Percentiles rank a stretch among this genome's conserved stretches.
phyloP scores from a whole-genome alignment of 2,329 filamentous ascomycete genomes.

The Clonostachys solani region DNA sequence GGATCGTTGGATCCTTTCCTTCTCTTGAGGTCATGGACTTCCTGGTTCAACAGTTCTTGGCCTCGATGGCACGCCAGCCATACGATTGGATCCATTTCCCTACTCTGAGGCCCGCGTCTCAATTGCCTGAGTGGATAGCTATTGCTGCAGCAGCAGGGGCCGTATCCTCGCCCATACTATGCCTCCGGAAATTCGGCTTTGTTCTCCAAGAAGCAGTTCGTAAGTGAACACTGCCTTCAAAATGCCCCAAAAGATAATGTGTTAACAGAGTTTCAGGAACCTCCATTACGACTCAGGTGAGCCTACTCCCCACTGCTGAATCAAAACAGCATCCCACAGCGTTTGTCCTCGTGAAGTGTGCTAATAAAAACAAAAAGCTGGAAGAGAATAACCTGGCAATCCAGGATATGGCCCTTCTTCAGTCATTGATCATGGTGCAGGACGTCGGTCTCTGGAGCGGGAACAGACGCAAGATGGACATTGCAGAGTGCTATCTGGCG shows the following conservation, averaged over 20 bases:
- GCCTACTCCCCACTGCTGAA: neutral
- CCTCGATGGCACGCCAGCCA: slow-evolving; percentile 49
- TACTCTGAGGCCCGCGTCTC: slow-evolving; percentile 49
- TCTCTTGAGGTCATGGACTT: slow-evolving; percentile 57
- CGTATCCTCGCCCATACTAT: slow-evolving; percentile 49
- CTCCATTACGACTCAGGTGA: slow-evolving; percentile 1
- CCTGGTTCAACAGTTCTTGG: slow-evolving; percentile 56
- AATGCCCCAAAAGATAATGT: neutral
- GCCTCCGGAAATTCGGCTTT: slow-evolving; percentile 57
- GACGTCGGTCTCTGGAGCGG: slow-evolving; percentile 51
- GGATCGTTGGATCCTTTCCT: slow-evolving; percentile 57
- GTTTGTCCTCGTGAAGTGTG: no score
- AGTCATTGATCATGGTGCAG: slow-evolving; percentile 41
- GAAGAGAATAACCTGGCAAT: slow-evolving; percentile 43
- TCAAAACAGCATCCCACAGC: no score
- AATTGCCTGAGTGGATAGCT: slow-evolving; percentile 55
- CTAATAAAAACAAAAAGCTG: slow-evolving; percentile 23
- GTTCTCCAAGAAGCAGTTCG: slow-evolving; percentile 49
- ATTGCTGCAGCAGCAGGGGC: slow-evolving; percentile 59
- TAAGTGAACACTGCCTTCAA: slow-evolving; percentile 10
- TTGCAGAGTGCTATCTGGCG: slow-evolving; percentile 44
- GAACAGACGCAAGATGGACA: slow-evolving; percentile 51
- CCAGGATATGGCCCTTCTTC: slow-evolving; percentile 29
- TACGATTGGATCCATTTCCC: slow-evolving; percentile 59
- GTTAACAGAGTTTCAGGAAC: neutral